These are phyloP conservation scores for Dryas drummondii DNA, from an alignment of 306 rosid species.

Conservation along the genomic window DNA sequence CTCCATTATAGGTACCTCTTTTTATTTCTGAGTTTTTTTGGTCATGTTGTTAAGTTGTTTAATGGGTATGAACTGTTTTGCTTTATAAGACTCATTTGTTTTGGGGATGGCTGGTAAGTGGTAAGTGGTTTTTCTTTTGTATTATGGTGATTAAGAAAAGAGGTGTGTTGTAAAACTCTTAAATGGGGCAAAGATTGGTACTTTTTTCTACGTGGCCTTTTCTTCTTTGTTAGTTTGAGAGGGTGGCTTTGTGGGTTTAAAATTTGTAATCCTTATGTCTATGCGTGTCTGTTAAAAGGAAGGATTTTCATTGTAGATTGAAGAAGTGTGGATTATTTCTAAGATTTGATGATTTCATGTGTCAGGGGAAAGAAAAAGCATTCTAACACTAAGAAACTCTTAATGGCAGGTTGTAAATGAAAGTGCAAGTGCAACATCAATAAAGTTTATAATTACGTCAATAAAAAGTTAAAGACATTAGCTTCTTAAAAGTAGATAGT, in stretches of 20 bases:
- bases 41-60: background rate
- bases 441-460: background rate
- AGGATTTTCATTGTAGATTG: background rate
- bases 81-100: background rate
- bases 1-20: slow-evolving; percentile 36
- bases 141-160: background rate
- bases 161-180: slow-evolving; percentile 11
- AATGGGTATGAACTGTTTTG: slow-evolving; percentile 13
- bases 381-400: background rate
- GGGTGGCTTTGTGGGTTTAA: slow-evolving; percentile 1
- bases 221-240: background rate
- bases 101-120: background rate
- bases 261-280: background rate
- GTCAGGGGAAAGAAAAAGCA: background rate
- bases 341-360: background rate
- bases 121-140: background rate
- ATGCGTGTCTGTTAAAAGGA: background rate
- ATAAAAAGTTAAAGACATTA: background rate
- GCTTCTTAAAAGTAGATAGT: background rate
- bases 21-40: background rate
- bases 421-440: background rate
- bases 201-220: background rate
- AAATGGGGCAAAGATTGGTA: slow-evolving; percentile 6
- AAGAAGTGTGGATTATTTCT: background rate
- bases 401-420: background rate